These are phyloP conservation scores for Colletotrichum tabaci DNA, from an alignment of 2,329 filamentous ascomycete species.

Conservation along the genomic window DNA sequence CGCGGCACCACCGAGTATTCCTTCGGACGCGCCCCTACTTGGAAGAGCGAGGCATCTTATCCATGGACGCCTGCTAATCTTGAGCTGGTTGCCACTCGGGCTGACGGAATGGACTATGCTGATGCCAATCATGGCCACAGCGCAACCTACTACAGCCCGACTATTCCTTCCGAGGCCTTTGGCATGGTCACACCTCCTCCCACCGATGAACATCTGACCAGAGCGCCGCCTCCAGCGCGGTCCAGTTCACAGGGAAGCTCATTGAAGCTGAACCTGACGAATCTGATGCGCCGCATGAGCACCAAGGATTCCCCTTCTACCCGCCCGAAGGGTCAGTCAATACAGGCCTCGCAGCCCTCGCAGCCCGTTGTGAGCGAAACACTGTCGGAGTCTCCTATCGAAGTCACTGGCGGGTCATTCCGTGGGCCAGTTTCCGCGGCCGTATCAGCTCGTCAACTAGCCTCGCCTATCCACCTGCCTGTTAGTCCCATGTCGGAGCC, in stretches of 20 bases:
- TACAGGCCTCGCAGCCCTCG: constrained; percentile 30
- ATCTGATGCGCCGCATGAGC: constrained; percentile 52
- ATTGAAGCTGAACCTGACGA: constrained; percentile 53
- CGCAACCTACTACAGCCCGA: constrained; percentile 59
- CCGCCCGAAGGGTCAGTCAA: constrained; percentile 21
- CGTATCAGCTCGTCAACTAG: constrained; percentile 14
- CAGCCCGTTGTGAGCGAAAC: constrained; percentile 30
- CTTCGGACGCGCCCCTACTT: constrained; percentile 33
- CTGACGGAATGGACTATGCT: constrained; percentile 42
- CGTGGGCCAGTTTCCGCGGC: constrained; percentile 8
- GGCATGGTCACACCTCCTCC: constrained; percentile 54
- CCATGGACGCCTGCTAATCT: constrained; percentile 38
- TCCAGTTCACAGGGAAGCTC: constrained; percentile 53
- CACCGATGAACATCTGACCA: constrained; percentile 32
- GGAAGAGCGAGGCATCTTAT: constrained; percentile 40
- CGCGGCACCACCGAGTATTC: constrained; percentile 37
- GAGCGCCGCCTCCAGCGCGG: constrained; percentile 42
- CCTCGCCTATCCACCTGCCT: constrained; percentile 30
- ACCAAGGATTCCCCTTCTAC: constrained; percentile 42
- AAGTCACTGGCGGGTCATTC: constrained; percentile 42
- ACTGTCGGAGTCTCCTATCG: constrained; percentile 50
- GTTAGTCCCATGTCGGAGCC: constrained; percentile 32
- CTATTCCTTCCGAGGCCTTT: constrained; percentile 58
- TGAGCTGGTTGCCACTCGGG: constrained; percentile 40
- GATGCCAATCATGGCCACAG: constrained; percentile 46